These are phyloP conservation scores for Neohortaea acidophila DNA, from an alignment of 495 filamentous ascomycete species.

Conservation along the genomic window DNA sequence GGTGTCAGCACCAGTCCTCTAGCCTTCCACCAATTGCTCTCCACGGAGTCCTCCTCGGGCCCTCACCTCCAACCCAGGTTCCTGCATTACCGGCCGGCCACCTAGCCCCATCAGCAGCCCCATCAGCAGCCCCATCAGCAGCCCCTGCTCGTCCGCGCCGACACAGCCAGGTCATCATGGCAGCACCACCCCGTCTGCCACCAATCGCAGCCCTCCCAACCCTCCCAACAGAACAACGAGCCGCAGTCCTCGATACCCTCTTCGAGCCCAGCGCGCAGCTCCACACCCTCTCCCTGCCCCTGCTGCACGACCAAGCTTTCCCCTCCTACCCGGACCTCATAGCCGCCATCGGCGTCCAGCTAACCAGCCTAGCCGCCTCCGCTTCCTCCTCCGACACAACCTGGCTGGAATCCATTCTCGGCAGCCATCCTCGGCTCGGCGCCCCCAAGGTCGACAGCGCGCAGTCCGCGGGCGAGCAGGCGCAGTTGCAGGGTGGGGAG, in stretches of 20 bases:
- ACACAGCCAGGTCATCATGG: no score
- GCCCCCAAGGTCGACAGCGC: conserved; percentile 62
- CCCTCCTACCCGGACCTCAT: conserved; percentile 44
- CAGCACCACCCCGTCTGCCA: neutral
- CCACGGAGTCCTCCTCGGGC: no score
- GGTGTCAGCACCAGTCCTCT: no score
- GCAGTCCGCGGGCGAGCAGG: conserved; percentile 66
- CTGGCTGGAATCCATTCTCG: conserved; percentile 55
- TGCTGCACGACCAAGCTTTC: conserved; percentile 49
- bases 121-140: no score
- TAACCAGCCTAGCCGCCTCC: conserved; percentile 39
- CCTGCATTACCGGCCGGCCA: no score
- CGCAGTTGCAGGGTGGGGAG: conserved; percentile 46
- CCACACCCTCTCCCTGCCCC: conserved; percentile 51
- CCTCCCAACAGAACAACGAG: conserved; percentile 41
- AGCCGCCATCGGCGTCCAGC: conserved; percentile 40
- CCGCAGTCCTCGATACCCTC: conserved; percentile 58
- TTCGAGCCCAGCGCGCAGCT: conserved; percentile 74
- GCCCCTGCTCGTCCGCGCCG: no score
- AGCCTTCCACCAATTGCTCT: no score
- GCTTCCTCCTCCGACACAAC: conserved; percentile 37
- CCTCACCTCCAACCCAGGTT: no score
- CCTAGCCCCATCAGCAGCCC: no score
- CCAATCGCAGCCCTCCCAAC: conserved; percentile 29
- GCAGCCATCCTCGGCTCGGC: conserved; percentile 79